Conservation (phyloP, 73 alveolate species). For the Paraurostyla sp. region DNA sequence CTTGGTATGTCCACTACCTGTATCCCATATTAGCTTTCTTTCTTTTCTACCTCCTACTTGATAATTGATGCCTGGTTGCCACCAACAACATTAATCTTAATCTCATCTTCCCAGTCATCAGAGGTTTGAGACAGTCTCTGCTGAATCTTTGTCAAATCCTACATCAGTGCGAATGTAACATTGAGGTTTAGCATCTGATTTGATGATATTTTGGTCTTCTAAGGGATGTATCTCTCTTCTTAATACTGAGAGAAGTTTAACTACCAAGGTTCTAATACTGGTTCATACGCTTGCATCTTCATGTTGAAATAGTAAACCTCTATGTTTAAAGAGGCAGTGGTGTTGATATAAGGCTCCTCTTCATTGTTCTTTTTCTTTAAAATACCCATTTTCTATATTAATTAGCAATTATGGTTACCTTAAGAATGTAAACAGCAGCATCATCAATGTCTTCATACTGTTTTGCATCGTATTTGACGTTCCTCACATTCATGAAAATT, state of each 20-base stretch:
- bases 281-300: slow-evolving; percentile 63
- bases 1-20: too few relatives aligned
- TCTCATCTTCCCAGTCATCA: slow-evolving; percentile 76
- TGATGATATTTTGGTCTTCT: slow-evolving; percentile 27
- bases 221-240: slow-evolving; percentile 52
- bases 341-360: slow-evolving; percentile 56
- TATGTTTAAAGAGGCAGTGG: slow-evolving; percentile 10
- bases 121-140: slow-evolving; percentile 39
- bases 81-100: too few relatives aligned
- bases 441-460: slow-evolving; percentile 68
- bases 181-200: slow-evolving; percentile 61
- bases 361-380: slow-evolving; percentile 36
- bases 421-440: slow-evolving; percentile 67
- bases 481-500: slow-evolving; percentile 56
- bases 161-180: slow-evolving; percentile 68
- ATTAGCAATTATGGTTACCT: slow-evolving; percentile 37
- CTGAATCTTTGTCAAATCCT: slow-evolving; percentile 48
- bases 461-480: slow-evolving; percentile 16
- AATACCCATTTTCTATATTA: slow-evolving; percentile 57
- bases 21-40: too few relatives aligned
- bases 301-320: slow-evolving; percentile 66
- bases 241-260: slow-evolving; percentile 22
- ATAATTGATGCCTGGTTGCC: not conserved
- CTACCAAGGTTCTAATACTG: slow-evolving; percentile 72
- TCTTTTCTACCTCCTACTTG: not conserved